These are phyloP conservation scores for Xerocomus brunneocitrinus DNA, from an alignment of 768 basidiomycete species.

Conservation along the genomic window DNA sequence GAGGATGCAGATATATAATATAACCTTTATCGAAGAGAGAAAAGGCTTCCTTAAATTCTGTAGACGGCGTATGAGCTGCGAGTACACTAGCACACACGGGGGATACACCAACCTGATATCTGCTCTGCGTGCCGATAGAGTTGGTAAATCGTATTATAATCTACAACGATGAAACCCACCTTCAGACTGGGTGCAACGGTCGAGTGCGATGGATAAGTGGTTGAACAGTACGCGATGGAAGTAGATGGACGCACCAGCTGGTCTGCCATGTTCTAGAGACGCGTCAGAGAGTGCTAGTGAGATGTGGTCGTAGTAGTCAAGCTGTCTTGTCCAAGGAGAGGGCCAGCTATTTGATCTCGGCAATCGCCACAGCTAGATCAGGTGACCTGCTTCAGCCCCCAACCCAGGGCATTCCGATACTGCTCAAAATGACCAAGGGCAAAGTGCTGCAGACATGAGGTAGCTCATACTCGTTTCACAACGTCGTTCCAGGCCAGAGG, in stretches of 20 bases:
- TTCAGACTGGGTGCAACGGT: constrained; percentile 44
- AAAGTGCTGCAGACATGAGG: background rate
- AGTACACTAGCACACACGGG: background rate
- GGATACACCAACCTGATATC: constrained; percentile 66
- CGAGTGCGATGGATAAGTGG: constrained; percentile 17
- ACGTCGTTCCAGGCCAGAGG: background rate
- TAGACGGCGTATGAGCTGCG: constrained; percentile 2
- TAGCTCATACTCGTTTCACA: background rate
- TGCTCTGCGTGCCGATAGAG: constrained; percentile 55
- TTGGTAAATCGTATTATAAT: background rate
- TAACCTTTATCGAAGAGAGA: constrained; percentile 94
- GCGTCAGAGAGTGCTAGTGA: background rate
- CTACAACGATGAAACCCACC: constrained; percentile 36
- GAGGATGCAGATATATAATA: background rate
- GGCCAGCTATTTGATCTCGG: constrained; percentile 25
- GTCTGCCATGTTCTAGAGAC: constrained; percentile 46
- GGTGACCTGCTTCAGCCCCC: constrained; percentile 12
- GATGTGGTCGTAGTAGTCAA: background rate
- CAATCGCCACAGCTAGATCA: constrained; percentile 31
- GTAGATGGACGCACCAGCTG: constrained; percentile 43
- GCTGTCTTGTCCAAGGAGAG: background rate
- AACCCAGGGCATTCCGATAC: constrained; percentile 12
- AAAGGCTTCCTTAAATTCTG: constrained; percentile 99
- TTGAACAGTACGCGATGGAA: constrained; percentile 5
- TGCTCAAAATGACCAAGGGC: background rate